Base-by-base conservation (phyloP, 2,329 filamentous ascomycete genomes). In the Fusarium transvaalense region DNA sequence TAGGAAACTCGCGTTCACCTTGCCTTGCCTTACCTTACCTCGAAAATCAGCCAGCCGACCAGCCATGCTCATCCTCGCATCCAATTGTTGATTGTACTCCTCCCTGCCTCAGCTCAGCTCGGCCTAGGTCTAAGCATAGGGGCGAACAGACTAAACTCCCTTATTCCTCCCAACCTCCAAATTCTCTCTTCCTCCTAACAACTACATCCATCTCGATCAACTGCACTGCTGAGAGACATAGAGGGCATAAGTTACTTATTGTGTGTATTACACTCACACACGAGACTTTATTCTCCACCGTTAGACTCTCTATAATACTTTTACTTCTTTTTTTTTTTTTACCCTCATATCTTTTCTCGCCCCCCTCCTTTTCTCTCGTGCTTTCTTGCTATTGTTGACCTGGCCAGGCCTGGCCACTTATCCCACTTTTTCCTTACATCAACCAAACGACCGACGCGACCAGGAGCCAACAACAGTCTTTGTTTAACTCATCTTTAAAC, bases 371-470 rank as follows among this genome's bases (percentile, higher is more conserved):
- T 52, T 38, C 32, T 50, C 19, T 38, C 23, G 17, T 50, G 17
- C 21, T 39, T 9, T 50, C 32, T 19, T 50, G 32, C 32, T 19
- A 50, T 35, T 55, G n/a, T 38, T 27, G 23, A 51, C 23, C 47
- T 39, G 46, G 9, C 31, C 31, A 21, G 45, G 12, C 31, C 31
- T 34, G 61, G 38, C 61, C 52, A 48, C 51, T 53, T 55, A 64
- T 69, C 67, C 66, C 66, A 70, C 66, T 69, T 69, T 69, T 67
- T 59, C 61, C 38, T 41, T 42, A 66, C 58, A 59, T 60, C 55
- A 68, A 62, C 55, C 48, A 58, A 53, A 60, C 57, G 52, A 70
- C 60, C 57, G 52, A 70, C 60, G 59, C 62, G 65, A 66, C 66
- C 41, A 45, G 35, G 34, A 29, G 41, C n/a, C 39, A 50, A 32